Percentiles rank a stretch among this genome's conserved stretches.
These are phyloP conservation scores for Trichoderma arundinaceum DNA, from an alignment of 2,329 filamentous ascomycete species.

Conservation along the genomic window DNA sequence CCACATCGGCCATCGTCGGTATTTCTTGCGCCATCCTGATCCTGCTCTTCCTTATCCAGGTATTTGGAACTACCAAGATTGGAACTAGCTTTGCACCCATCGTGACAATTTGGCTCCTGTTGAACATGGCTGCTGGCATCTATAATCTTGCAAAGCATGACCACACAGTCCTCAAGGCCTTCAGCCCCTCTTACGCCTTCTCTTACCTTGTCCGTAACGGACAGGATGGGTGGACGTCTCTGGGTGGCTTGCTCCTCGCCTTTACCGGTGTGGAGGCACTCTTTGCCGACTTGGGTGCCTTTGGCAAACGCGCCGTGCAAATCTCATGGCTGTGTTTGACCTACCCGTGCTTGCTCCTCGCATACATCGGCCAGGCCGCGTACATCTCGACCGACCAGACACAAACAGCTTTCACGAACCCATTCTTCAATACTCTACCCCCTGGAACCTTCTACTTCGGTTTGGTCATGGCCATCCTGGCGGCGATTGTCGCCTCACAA, in stretches of 20 bases:
- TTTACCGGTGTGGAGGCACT: slow-evolving; percentile 82
- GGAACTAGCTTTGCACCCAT: slow-evolving; percentile 68
- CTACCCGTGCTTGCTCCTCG: slow-evolving; percentile 69
- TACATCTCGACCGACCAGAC: slow-evolving; percentile 67
- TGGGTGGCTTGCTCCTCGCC: slow-evolving; percentile 74
- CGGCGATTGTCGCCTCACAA: slow-evolving; percentile 77
- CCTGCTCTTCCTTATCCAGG: slow-evolving; percentile 67
- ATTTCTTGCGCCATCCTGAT: slow-evolving; percentile 69
- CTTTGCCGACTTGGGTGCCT: slow-evolving; percentile 79
- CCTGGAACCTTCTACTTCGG: slow-evolving; percentile 71
- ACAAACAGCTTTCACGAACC: slow-evolving; percentile 56
- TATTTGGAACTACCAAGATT: slow-evolving; percentile 66
- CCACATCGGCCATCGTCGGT: slow-evolving; percentile 63
- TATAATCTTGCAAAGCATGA: slow-evolving; percentile 63
- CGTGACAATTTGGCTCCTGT: slow-evolving; percentile 68
- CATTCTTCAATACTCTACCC: slow-evolving; percentile 74
- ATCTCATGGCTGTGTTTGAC: slow-evolving; percentile 72
- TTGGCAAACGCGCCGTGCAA: slow-evolving; percentile 71
- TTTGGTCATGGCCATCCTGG: slow-evolving; percentile 70
- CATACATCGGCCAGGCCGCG: slow-evolving; percentile 76
- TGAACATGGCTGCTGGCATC: slow-evolving; percentile 67
- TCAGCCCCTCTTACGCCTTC: slow-evolving; percentile 65
- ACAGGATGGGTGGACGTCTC: slow-evolving; percentile 65
- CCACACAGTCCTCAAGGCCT: slow-evolving; percentile 60
- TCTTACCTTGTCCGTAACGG: slow-evolving; percentile 64